Percentiles rank a stretch among this genome's conserved stretches.
Evolutionary conservation across 2,329 filamentous ascomycete genomes (phyloP).

Genomic region (Aureobasidium sp.): DNA sequence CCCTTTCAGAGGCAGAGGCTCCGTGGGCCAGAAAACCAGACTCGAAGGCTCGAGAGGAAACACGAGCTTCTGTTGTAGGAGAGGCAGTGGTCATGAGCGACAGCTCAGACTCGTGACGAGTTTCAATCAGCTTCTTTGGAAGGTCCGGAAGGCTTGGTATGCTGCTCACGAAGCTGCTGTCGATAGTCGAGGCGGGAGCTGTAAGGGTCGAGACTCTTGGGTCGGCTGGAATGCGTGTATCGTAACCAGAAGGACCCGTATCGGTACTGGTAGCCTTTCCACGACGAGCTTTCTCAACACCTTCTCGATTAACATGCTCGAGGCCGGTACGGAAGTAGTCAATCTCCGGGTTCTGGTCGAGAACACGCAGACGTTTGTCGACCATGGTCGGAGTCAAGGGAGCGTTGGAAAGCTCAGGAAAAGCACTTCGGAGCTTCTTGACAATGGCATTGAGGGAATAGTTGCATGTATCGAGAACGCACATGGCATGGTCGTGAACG

Average conservation of each 20-base stretch:
- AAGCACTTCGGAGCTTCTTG: conserved; percentile 25
- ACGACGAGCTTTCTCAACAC: conserved; percentile 1
- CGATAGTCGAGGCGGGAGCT: background rate
- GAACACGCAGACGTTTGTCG: conserved; percentile 29
- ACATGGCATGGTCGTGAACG: conserved; percentile 30
- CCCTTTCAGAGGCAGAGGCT: background rate
- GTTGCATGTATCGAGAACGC: conserved; percentile 28
- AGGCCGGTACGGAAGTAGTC: conserved; percentile 25
- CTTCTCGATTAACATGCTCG: conserved; percentile 1
- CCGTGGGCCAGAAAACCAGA: background rate
- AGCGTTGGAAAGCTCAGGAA: conserved; percentile 24
- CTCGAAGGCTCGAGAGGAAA: background rate
- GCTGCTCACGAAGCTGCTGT: conserved; percentile 4
- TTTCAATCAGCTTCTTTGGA: background rate
- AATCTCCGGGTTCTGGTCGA: conserved; percentile 29
- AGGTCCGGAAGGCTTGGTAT: conserved; percentile 3
- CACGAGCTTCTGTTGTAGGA: background rate
- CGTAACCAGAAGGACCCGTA: background rate
- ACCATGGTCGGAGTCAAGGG: conserved; percentile 27
- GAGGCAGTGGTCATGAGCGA: background rate
- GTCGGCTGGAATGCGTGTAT: background rate
- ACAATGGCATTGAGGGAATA: conserved; percentile 26
- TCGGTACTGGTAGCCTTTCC: background rate
- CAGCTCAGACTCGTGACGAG: background rate
- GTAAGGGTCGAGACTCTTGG: conserved; percentile 5